phyloP scores from a whole-genome alignment of 164 flowering plant genomes.

The grape (Vitis vinifera) region DNA sequence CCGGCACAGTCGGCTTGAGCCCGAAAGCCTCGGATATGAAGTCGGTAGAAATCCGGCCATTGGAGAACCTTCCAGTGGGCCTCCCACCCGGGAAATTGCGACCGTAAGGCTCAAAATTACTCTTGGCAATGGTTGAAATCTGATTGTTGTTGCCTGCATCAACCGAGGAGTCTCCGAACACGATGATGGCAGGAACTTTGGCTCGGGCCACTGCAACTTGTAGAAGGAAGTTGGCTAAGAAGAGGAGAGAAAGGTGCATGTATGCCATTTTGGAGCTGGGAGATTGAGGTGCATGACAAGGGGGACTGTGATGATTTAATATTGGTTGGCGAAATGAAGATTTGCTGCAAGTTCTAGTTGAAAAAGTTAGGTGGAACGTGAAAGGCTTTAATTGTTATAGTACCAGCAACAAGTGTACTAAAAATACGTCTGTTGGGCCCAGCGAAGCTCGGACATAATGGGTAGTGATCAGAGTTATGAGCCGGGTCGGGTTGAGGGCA shows the following conservation, averaged over 20 bases:
- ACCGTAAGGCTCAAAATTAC: constrained; percentile 59
- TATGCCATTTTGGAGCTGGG: background rate
- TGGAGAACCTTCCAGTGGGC: constrained; percentile 55
- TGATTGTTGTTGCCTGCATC: constrained; percentile 63
- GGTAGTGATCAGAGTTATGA: too few relatives aligned
- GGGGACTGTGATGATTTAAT: background rate
- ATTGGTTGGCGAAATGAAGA: too few relatives aligned
- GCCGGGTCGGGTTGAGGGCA: too few relatives aligned
- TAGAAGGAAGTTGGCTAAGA: constrained; percentile 1
- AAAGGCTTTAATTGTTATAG: too few relatives aligned
- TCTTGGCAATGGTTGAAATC: constrained; percentile 41
- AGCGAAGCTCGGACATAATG: too few relatives aligned
- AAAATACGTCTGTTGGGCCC: too few relatives aligned
- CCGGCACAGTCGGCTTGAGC: constrained; percentile 40
- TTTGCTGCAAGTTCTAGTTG: too few relatives aligned
- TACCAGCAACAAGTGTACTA: too few relatives aligned
- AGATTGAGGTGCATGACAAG: background rate
- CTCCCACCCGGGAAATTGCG: constrained; percentile 39
- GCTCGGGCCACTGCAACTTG: background rate
- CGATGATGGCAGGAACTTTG: constrained; percentile 53
- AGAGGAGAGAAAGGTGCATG: background rate
- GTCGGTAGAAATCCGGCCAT: constrained; percentile 49
- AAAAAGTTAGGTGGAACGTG: too few relatives aligned
- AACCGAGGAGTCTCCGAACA: constrained; percentile 62
- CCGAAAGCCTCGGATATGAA: constrained; percentile 51